Evolutionary conservation across 2,329 filamentous ascomycete species (phyloP), one percentile per base, ranked within the genome.

Genomic region (Cercospora canescens): DNA sequence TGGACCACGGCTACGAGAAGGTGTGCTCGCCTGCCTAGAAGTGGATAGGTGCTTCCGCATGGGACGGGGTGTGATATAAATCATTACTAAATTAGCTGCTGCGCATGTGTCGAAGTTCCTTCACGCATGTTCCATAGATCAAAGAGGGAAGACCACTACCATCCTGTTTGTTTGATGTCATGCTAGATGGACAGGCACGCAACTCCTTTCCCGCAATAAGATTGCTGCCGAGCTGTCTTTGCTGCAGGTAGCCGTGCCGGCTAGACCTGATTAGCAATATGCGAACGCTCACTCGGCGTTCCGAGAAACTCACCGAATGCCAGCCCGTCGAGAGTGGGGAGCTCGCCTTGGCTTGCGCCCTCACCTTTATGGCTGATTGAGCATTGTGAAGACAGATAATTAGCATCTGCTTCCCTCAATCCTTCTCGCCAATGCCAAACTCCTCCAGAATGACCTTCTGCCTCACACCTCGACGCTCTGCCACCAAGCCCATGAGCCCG

Each of bases 401-500:
- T 26, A 18, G 21, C n/a, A 18, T 37, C 9, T 21, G 30, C 32
- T 39, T 58, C 57, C 26, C 52, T 82, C 75, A 84, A 67, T 84
- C 82, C 58, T 79, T 78, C 21, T 76, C 72, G 11, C 74, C 78
- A 50, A 84, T 75, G 45, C 79, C 82, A 72, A 82, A 83, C 65
- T 84, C 82, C 63, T 81, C 80, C 74, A 83, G 82, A 12, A 85
- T 78, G 34, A 81, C 79, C 60, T 78, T 75, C 61, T 87, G 81
- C 63, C 86, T 80, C 52, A 86, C 81, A 8, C 87, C 88, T 48
- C 87, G 79, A 67, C 84, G 82, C 65, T 92, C 89, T 4, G 89
- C 89, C 75, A 91, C 86, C 71, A 91, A 77, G 0, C 88, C 88
- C 78, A 91, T 84, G 32, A 92, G 73, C 0, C 88, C 89, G 72